Evolutionary conservation across 805 yeast species (phyloP), one percentile per base, ranked within the genome.

Genomic region (Pichia membranifaciens): DNA sequence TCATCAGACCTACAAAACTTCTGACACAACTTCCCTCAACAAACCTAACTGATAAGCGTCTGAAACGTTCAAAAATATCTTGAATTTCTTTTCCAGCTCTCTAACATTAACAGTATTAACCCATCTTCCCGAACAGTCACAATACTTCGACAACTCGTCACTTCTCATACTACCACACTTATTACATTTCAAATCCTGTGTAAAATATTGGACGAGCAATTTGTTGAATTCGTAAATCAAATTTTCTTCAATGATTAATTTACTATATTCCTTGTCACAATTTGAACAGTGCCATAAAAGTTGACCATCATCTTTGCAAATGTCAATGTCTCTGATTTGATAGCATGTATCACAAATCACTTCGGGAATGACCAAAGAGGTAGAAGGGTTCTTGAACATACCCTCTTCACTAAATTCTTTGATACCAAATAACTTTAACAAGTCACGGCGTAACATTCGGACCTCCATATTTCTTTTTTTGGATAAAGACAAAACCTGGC

Each of bases 121-220:
- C 96, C 96, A 89, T 15, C 66, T 61, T 8, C 99, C 99, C 0
- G 99, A 91, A 62, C 99, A 93, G 18, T 76, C 66, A 65, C 99
- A 95, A 61, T 80, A 80, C 28, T 71, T 71, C 29, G 88, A 75
- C 76, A 93, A 72, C 52, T 83, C 82, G 55, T 78, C 82, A 32
- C 76, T 79, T 56, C 79, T 79, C 48, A 87, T 70, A 48, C 71
- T 76, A 22, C 77, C 73, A 65, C 99, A 93, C 59, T 86, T 88
- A 16, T 69, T 60, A 64, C 99, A 93, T 55, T 76, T 78, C 56
- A 85, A 69, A 64, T 91, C 98, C 65, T 93, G 99, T 20, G 76
- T 69, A 61, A 79, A 78, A 64, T 76, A 93, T 44, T 71, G 67
- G n/a, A 82, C 73, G 1, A 86, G 50, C 22, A 74, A 58, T 51